These are phyloP conservation scores for Penicillium sp. DNA, from an alignment of 2,329 filamentous ascomycete species.

Conservation along the genomic window DNA sequence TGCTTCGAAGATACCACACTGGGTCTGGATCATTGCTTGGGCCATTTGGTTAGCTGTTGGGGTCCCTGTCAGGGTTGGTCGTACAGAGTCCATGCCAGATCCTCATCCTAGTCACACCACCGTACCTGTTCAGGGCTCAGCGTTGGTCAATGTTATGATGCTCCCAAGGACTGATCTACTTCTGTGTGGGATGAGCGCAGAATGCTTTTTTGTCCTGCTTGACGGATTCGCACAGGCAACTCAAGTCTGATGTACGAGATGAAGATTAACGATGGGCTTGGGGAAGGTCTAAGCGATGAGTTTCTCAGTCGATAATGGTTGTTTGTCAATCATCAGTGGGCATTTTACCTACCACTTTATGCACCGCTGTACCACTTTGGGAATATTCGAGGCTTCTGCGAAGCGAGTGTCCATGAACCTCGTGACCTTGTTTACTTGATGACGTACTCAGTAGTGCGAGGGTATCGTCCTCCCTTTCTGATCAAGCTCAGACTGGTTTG, in stretches of 20 bases:
- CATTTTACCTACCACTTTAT: neutral
- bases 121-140: neutral
- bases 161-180: neutral
- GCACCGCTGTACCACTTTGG: neutral
- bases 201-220: neutral
- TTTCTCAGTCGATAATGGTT: neutral
- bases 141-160: too few species aligned
- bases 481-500: neutral
- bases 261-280: neutral
- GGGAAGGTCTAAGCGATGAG: neutral
- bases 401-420: neutral
- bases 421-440: neutral
- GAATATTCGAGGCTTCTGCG: neutral
- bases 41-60: neutral
- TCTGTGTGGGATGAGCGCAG: neutral
- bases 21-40: neutral
- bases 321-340: neutral
- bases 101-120: neutral
- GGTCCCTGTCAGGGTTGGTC: neutral
- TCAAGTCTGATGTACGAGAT: neutral
- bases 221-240: neutral
- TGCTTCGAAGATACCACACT: neutral
- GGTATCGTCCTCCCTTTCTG: neutral
- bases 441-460: neutral
- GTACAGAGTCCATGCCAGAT: neutral